Evolutionary conservation across 768 basidiomycete species (phyloP), one percentile per base, ranked within the genome.

Genomic region (Hygrophorus russula): DNA sequence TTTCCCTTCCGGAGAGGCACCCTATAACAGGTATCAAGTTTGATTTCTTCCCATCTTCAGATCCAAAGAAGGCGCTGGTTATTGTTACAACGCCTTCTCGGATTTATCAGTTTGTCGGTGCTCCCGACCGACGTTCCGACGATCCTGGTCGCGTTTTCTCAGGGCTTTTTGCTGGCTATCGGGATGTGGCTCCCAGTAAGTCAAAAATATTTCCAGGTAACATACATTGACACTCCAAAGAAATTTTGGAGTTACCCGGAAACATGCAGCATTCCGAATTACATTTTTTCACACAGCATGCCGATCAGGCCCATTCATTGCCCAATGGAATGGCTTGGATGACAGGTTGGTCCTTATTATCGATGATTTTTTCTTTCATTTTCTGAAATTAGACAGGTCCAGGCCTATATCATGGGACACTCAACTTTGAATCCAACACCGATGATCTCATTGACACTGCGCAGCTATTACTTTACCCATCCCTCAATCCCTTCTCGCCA

Each of bases 211-310:
- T 45, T 34, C 47, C 12, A n/a, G 19, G 15, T 42, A n/a, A n/a
- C 19, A 34, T 20, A n/a, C 42, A 13, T 43, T 46, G 31, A 52
- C 32, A 19, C 38, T 30, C 45, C 52, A 30, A 37, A 92, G 91
- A 90, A 65, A 90, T 93, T 48, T 73, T 90, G 27, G 94, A 97
- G 58, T 68, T 98, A 5, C 91, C 91, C 13, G 88, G 93, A 39
- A 72, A 82, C 46, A 59, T 77, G 44, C 70, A 76, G 41, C 66
- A 76, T 49, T 91, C 89, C 3, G 83, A 91, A 54, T 66, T 98
- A 17, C 82, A 86, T 47, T 80, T 89, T 49, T 93, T 73, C 55
- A 80, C 80, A 6, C 73, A 74, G 0, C 77, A 82, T 57, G 67
- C 84, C 14, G 77, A 77, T 51, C 78, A 85, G 61, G 74, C 75